Evolutionary conservation across 495 filamentous ascomycete species (phyloP).

Genomic region (Aspergillus haitiensis): DNA sequence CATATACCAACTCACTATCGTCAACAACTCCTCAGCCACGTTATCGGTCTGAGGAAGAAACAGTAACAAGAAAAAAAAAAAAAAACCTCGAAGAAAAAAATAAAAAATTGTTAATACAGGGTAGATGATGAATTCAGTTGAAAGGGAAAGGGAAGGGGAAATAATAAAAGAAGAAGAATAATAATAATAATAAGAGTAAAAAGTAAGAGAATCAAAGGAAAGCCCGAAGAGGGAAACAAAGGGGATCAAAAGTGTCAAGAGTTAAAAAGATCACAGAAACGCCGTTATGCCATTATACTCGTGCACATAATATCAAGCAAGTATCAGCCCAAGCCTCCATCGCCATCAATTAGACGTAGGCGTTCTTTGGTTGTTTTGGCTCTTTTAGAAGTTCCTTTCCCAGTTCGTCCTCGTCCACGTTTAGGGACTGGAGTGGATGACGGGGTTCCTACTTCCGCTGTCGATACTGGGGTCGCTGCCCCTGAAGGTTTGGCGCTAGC

Average conservation of each 20-base stretch:
- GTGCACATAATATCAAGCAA: slow-evolving; percentile 23
- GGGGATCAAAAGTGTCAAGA: neutral
- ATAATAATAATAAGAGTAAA: slow-evolving; percentile 16
- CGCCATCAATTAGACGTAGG: slow-evolving; percentile 82
- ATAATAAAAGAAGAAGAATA: slow-evolving; percentile 8
- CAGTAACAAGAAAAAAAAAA: too few relatives aligned
- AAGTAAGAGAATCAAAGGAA: slow-evolving; percentile 17
- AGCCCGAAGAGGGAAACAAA: slow-evolving; percentile 6
- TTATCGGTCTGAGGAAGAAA: neutral
- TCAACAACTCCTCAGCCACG: neutral
- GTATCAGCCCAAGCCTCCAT: slow-evolving; percentile 47
- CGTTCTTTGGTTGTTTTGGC: slow-evolving; percentile 90
- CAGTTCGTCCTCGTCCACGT: slow-evolving; percentile 51
- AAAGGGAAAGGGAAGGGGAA: slow-evolving; percentile 14
- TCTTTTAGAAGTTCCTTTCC: slow-evolving; percentile 68
- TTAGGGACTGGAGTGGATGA: slow-evolving; percentile 53
- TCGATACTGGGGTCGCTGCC: slow-evolving; percentile 73
- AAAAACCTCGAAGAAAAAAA: neutral
- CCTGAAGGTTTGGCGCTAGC: slow-evolving; percentile 75
- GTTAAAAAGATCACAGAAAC: slow-evolving; percentile 25
- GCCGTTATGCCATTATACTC: slow-evolving; percentile 32
- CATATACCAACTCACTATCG: neutral
- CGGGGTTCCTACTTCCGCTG: slow-evolving; percentile 47
- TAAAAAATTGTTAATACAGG: slow-evolving; percentile 18
- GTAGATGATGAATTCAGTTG: slow-evolving; percentile 4